Conservation (phyloP, 108 stramenopile genomes). For the Mayamaea pseudoterrestris region DNA sequence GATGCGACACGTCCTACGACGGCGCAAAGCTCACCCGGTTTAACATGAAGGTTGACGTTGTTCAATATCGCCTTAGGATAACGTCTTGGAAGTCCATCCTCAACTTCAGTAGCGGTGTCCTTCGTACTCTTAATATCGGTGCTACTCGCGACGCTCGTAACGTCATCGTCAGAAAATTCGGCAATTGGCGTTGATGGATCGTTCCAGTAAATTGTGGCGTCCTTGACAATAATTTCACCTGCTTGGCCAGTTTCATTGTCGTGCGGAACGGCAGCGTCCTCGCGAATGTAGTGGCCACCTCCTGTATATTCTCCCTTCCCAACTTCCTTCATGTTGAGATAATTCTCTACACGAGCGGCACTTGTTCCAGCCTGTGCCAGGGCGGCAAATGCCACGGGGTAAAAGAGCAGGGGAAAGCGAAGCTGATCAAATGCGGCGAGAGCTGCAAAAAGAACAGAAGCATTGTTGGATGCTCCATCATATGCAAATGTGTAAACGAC, state of each 20-base stretch:
- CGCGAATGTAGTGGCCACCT: constrained; percentile 22
- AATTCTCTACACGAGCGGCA: constrained; percentile 16
- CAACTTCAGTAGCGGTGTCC: not conserved
- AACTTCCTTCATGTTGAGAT: constrained; percentile 32
- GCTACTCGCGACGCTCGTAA: not conserved
- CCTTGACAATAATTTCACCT: constrained; percentile 18
- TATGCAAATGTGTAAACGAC: constrained; percentile 32
- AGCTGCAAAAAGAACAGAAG: constrained; percentile 59
- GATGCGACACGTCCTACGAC: constrained; percentile 76
- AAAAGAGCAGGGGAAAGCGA: constrained; percentile 92
- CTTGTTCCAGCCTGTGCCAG: constrained; percentile 58
- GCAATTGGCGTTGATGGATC: constrained; percentile 40
- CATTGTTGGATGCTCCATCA: constrained; percentile 23
- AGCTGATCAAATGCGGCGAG: constrained; percentile 90
- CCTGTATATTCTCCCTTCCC: constrained; percentile 22
- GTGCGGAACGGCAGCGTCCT: no score
- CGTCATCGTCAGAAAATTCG: constrained; percentile 15
- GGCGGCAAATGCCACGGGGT: constrained; percentile 68
- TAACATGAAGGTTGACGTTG: constrained; percentile 61
- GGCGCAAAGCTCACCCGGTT: constrained; percentile 67
- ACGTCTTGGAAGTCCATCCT: not conserved
- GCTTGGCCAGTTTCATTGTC: constrained; percentile 3
- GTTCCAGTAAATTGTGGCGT: constrained; percentile 51
- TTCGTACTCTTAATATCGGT: not conserved
- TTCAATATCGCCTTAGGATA: not conserved